Percentiles rank a stretch among this genome's conserved stretches.
phyloP scores from a whole-genome alignment of 2,329 filamentous ascomycete species.

The Aspergillus candidus region DNA sequence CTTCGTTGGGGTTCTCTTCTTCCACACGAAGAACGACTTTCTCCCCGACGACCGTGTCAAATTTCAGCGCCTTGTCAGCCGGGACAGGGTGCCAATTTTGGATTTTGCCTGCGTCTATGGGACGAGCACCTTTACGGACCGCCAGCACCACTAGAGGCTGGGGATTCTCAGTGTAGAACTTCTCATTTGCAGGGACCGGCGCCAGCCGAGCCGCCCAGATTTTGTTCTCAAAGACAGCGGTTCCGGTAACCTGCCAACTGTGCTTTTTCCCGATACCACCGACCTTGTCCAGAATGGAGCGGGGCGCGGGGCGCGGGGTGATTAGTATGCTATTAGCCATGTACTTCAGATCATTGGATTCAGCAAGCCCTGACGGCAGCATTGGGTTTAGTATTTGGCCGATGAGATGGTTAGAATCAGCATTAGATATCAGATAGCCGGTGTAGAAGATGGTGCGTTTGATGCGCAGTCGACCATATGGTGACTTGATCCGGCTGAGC shows the following conservation, averaged over 20 bases:
- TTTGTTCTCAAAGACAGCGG: conserved; percentile 67
- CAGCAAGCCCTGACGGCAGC: conserved; percentile 56
- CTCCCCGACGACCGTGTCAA: conserved; percentile 80
- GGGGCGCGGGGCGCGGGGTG: conserved; percentile 66
- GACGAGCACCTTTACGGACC: conserved; percentile 65
- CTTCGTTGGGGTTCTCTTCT: conserved; percentile 58
- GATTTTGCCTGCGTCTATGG: conserved; percentile 75
- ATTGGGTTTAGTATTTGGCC: conserved; percentile 53
- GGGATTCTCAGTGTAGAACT: conserved; percentile 72
- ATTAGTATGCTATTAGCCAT: conserved; percentile 92
- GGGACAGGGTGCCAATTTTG: conserved; percentile 74
- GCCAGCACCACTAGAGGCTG: conserved; percentile 78
- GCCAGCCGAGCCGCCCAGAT: conserved; percentile 81
- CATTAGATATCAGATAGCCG: conserved; percentile 72
- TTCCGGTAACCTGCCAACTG: conserved; percentile 74
- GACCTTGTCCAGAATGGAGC: conserved; percentile 69
- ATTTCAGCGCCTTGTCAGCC: conserved; percentile 63
- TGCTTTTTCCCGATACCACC: conserved; percentile 81
- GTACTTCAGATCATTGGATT: conserved; percentile 64
- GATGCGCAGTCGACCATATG: conserved; percentile 56
- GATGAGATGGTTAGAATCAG: conserved; percentile 66
- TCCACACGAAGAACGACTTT: conserved; percentile 80
- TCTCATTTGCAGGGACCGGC: conserved; percentile 61
- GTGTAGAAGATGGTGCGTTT: conserved; percentile 89
- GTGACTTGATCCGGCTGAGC: conserved; percentile 36